These are phyloP conservation scores for Thelonectria blattea DNA, from an alignment of 2,329 filamentous ascomycete genomes.

Conservation along the genomic window DNA sequence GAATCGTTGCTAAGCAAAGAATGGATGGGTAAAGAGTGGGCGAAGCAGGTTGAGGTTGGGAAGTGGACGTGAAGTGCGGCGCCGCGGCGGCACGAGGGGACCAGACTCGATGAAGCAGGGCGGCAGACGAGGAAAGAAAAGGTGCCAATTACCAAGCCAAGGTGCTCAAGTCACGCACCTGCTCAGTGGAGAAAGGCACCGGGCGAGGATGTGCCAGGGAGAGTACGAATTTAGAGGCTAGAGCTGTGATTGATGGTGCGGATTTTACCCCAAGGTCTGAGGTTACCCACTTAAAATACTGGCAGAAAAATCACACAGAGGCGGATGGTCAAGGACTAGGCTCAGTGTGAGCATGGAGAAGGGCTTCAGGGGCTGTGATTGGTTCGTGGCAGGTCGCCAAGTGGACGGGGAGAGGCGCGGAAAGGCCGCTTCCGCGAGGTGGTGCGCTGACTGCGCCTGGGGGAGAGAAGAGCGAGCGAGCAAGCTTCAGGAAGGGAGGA, in stretches of 20 bases:
- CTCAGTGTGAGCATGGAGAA: slow-evolving; percentile 23
- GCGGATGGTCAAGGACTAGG: background rate
- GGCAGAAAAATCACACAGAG: background rate
- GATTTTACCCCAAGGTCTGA: no score
- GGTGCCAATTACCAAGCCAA: slow-evolving; percentile 15
- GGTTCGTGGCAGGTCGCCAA: background rate
- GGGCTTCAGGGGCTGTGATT: slow-evolving; percentile 13
- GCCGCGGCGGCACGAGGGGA: slow-evolving; percentile 20
- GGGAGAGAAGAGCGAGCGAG: background rate
- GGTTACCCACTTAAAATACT: no score
- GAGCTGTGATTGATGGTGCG: no score
- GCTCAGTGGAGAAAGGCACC: slow-evolving; percentile 2
- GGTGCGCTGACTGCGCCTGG: slow-evolving; percentile 8
- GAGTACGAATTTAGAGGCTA: no score
- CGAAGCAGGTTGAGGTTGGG: slow-evolving; percentile 13
- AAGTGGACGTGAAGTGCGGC: slow-evolving; percentile 17
- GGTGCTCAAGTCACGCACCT: background rate
- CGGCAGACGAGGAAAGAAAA: background rate
- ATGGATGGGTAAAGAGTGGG: slow-evolving; percentile 12
- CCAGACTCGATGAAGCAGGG: background rate
- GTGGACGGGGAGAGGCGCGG: slow-evolving; percentile 13
- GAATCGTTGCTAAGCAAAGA: background rate
- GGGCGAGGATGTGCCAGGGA: background rate
- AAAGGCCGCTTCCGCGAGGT: slow-evolving; percentile 18
- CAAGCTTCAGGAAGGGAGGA: no score